A percentile compares a stretch with the other conserved stretches of the same genome.
phyloP scores from a whole-genome alignment of 192 early-diverging fungal genomes.

The Coemansia sp. region DNA sequence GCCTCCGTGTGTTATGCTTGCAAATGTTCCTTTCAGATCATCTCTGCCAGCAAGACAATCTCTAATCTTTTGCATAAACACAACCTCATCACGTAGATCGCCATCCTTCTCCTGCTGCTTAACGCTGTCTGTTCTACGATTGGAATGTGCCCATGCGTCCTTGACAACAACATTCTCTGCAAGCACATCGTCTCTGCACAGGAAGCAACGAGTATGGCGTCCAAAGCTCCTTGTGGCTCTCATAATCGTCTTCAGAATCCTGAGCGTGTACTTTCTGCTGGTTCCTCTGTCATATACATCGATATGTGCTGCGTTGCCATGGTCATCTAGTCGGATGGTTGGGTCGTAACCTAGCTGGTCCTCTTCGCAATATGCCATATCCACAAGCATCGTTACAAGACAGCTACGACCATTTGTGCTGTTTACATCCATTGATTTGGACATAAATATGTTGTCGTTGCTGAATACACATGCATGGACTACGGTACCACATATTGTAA shows the following conservation, averaged over 20 bases:
- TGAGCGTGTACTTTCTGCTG: not conserved
- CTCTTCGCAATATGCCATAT: not conserved
- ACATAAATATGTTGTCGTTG: conserved; percentile 1
- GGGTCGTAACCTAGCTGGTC: conserved; percentile 6
- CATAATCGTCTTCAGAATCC: not conserved
- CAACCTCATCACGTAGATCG: conserved; percentile 7
- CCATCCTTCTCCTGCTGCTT: not conserved
- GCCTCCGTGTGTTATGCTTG: conserved; percentile 6
- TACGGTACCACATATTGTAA: conserved; percentile 10
- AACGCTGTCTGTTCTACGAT: not conserved
- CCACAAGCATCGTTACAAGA: conserved; percentile 11
- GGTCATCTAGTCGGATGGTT: not conserved
- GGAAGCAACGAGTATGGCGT: conserved; percentile 3
- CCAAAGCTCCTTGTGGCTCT: not conserved
- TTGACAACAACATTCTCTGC: conserved; percentile 9
- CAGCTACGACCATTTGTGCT: not conserved
- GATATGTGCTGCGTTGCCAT: not conserved
- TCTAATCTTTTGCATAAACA: conserved; percentile 5
- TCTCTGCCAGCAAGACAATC: not conserved
- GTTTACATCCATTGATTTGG: conserved; percentile 15
- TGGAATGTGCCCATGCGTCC: conserved; percentile 8
- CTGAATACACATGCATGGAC: conserved; percentile 1
- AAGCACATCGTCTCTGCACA: not conserved
- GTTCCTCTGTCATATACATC: not conserved
- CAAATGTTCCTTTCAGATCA: not conserved